Percentiles rank a stretch among this genome's conserved stretches.
Evolutionary conservation across 305 asterid genomes (phyloP).

Genomic region (Fraxinus platypoda): DNA sequence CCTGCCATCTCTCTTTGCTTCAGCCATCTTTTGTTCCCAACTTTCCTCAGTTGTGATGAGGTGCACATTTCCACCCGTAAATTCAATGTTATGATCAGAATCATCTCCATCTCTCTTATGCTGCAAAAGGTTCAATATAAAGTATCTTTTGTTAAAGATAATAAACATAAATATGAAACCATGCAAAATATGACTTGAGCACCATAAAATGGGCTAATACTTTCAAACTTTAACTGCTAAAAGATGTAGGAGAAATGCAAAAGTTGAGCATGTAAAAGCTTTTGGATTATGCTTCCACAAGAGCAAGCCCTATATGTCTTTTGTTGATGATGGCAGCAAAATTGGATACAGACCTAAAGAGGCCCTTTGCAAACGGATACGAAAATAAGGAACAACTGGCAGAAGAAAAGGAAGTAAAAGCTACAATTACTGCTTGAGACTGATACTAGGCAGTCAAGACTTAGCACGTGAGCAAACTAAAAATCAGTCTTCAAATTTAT

Average conservation of each 20-base stretch:
- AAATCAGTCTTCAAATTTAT: not conserved
- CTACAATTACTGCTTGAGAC: not conserved
- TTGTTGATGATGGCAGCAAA: not conserved
- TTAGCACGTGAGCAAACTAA: not conserved
- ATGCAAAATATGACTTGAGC: not conserved
- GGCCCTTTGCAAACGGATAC: not conserved
- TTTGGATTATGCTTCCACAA: not conserved
- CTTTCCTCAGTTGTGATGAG: constrained; percentile 70
- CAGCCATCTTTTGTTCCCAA: constrained; percentile 83
- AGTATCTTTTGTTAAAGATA: not conserved
- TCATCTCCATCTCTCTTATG: constrained; percentile 44
- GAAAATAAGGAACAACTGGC: not conserved
- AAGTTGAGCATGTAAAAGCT: not conserved
- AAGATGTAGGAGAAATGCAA: not conserved
- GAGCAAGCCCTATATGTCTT: not conserved
- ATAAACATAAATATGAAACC: not conserved
- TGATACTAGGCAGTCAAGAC: not conserved
- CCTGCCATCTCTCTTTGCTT: constrained; percentile 69
- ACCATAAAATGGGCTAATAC: not conserved
- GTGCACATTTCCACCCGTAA: constrained; percentile 88
- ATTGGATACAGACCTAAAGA: not conserved
- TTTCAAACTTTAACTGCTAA: not conserved
- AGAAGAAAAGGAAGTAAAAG: not conserved
- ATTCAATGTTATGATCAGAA: constrained; percentile 53
- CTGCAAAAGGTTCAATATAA: constrained; percentile 29